A percentile compares a stretch with the other conserved stretches of the same genome.
phyloP scores from a whole-genome alignment of 345 rosid species.

The Salix caprea region DNA sequence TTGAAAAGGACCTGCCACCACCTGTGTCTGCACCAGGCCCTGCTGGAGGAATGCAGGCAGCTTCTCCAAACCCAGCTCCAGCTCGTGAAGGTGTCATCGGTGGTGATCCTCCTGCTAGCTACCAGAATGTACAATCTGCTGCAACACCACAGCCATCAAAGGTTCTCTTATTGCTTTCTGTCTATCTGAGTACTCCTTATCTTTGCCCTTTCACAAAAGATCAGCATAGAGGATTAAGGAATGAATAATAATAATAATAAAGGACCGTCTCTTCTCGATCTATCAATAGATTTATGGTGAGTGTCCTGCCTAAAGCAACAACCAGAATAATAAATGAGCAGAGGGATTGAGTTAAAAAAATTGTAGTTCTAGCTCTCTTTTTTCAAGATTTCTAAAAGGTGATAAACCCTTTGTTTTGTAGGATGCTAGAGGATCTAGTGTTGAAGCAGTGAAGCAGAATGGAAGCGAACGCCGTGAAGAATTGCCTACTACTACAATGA shows the following conservation, averaged over 20 bases:
- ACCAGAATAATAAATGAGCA: neutral
- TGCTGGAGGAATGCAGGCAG: slow-evolving; percentile 43
- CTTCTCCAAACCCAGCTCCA: slow-evolving; percentile 45
- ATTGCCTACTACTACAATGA: slow-evolving; percentile 39
- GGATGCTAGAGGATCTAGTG: slow-evolving; percentile 55
- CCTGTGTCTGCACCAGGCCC: slow-evolving; percentile 41
- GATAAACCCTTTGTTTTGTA: slow-evolving; percentile 24
- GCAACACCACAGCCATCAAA: slow-evolving; percentile 39
- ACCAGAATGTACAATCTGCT: slow-evolving; percentile 37
- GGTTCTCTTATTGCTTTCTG: slow-evolving; percentile 34
- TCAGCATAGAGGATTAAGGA: neutral
- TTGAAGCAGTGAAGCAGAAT: slow-evolving; percentile 43
- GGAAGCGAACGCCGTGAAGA: slow-evolving; percentile 77
- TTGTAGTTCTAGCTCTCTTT: neutral
- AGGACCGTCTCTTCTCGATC: neutral
- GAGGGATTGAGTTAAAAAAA: neutral
- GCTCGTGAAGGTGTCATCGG: slow-evolving; percentile 46
- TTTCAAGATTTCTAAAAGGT: neutral
- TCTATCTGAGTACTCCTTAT: neutral
- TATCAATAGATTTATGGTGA: neutral
- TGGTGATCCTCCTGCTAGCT: slow-evolving; percentile 29
- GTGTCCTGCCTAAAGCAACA: neutral
- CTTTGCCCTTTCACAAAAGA: neutral
- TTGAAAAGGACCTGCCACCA: slow-evolving; percentile 55
- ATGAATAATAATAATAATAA: neutral